Evolutionary conservation across 1,284 basidiomycete genomes (phyloP), one percentile per base, ranked within the genome.

Genomic region (Ceratobasidium sp.): DNA sequence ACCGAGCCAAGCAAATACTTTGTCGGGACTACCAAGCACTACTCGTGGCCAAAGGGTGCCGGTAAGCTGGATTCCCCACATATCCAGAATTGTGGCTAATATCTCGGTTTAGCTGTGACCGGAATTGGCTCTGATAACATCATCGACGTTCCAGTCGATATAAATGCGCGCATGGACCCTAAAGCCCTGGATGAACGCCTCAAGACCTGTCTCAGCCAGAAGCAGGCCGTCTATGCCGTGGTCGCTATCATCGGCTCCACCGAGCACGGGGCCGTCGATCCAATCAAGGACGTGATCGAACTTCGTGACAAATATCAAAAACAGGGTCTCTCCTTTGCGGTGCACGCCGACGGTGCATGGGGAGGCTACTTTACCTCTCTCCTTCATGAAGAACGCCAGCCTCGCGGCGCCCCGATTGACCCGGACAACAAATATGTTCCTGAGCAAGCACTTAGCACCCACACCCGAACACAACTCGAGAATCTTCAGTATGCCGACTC

Each of bases 41-140:
- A 83, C 70, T 82, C 81, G 0, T 84, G 82, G 83, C 82, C 82
- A 13, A 84, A 84, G 73, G 77, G 76, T n/a, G 79, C 80, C 45
- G 80, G 82, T 82, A 72, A 68, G 73, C 69, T 31, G 47, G 35
- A 17, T 25, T 29, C 3, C 22, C 15, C 54, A 29, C 8, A 32
- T 0, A 34, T 38, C 31, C 35, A 45, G 68, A 42, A 31, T 55
- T 34, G 60, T 22, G n/a, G 29, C 15, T 31, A 32, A 38, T 17
- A 12, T n/a, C 25, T 60, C 47, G 2, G 29, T 65, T 5, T 27
- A 83, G 82, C 82, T 3, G 68, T 83, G 29, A 74, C 78, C 32
- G 82, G 83, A 0, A 79, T 83, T 34, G 82, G 82, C 4, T 79
- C 78, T 10, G 73, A 75, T n/a, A 81, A 82, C 70, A 64, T 80